Base-by-base conservation (phyloP, 2,329 filamentous ascomycete genomes). In the Hypoxylon sp. region DNA sequence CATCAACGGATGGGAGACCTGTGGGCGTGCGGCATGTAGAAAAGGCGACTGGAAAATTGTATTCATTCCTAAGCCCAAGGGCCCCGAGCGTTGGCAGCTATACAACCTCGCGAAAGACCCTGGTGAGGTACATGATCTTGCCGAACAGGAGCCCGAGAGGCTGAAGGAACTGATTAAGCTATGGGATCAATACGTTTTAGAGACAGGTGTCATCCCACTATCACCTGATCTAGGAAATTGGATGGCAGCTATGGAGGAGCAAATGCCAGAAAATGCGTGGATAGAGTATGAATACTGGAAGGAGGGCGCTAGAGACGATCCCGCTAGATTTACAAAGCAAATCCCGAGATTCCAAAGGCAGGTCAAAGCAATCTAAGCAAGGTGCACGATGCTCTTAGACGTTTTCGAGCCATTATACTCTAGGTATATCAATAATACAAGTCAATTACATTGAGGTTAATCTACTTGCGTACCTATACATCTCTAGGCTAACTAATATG, bases 211-310 rank as follows among this genome's bases (percentile, higher is more conserved):
- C 1, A 81, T 89, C n/a, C 87, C 87, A 26, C 77, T 90, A 44
- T 85, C 85, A 55, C 88, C 86, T 1, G 87, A 87, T 67, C 76
- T 90, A 47, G 88, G 88, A 0, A 79, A 84, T 2, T 90, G 85
- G 80, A 80, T 90, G 58, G 86, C 86, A 63, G 87, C 87, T 0
- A 88, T 86, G 72, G 88, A 90, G 77, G 87, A 85, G 66, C 87
- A 90, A 81, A 90, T 90, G 88, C 85, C 85, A 0, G 87, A 90
- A 76, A 88, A 90, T 74, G 86, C 84, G 5, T 90, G 87, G 88
- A 89, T 90, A 79, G 87, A 90, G 78, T 89, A 88, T 75, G 87
- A 90, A 77, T 90, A 90, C 70, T 90, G 87, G 87, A 80, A 81
- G 51, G 75, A 80, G 3, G 79, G 79, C 1, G 80, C 80, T 0